Evolutionary conservation across 2,329 filamentous ascomycete species (phyloP).

Genomic region (Didymella sp.): DNA sequence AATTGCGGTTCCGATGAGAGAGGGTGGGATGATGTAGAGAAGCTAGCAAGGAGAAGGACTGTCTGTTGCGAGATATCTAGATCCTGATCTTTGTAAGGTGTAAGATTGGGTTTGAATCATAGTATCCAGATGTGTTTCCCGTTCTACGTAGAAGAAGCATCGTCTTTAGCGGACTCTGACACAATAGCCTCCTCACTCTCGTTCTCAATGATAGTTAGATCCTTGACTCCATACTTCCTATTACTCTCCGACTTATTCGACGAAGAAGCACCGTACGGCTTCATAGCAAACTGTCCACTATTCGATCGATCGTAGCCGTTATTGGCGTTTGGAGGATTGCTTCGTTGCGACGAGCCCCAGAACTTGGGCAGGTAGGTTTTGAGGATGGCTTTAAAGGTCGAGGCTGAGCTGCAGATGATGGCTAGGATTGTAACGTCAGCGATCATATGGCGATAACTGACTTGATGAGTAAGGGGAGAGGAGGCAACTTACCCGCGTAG

Average conservation of each 20-base stretch:
- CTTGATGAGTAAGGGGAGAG: too few species aligned
- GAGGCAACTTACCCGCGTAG: neutral
- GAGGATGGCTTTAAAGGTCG: neutral
- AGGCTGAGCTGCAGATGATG: neutral
- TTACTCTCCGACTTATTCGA: neutral
- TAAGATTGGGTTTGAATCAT: too few species aligned
- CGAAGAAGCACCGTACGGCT: neutral
- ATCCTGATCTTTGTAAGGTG: too few species aligned
- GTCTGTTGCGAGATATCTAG: too few species aligned
- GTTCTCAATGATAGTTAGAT: neutral
- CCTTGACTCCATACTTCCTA: neutral
- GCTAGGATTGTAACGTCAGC: neutral
- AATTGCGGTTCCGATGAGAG: neutral
- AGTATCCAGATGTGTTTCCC: too few species aligned
- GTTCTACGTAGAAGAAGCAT: neutral
- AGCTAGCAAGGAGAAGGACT: too few species aligned
- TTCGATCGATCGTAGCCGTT: neutral
- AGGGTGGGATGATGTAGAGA: too few species aligned
- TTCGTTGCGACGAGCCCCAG: neutral
- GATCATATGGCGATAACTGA: too few species aligned
- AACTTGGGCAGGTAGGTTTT: neutral
- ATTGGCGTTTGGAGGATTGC: neutral
- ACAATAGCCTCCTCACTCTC: neutral
- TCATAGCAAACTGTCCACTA: neutral
- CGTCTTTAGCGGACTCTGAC: neutral